Evolutionary conservation across 108 stramenopile genomes (phyloP).

Genomic region (Discostella stelligeroides): DNA sequence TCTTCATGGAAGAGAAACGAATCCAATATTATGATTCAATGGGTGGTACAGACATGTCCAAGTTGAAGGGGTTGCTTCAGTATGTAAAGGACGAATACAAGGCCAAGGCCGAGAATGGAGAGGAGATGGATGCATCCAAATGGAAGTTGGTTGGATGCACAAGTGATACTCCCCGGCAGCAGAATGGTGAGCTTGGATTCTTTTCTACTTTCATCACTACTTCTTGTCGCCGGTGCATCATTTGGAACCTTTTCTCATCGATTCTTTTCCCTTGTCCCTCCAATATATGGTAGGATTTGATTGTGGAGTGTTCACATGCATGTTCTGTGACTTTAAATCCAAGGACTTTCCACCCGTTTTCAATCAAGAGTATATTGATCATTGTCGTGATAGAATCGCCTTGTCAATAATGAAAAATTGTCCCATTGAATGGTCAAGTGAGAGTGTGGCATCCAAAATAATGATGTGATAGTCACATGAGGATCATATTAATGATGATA

Average conservation of each 20-base stretch:
- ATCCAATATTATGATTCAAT: slow-evolving; percentile 86
- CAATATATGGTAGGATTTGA: slow-evolving; percentile 66
- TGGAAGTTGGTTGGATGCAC: slow-evolving; percentile 73
- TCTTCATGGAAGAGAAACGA: slow-evolving; percentile 84
- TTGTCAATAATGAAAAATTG: slow-evolving; percentile 82
- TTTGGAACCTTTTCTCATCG: slow-evolving; percentile 1
- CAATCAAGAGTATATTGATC: slow-evolving; percentile 75
- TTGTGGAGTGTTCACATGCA: slow-evolving; percentile 93
- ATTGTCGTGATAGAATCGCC: slow-evolving; percentile 84
- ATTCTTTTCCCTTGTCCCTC: too few species aligned
- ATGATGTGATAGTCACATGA: too few species aligned
- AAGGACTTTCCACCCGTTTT: slow-evolving; percentile 76
- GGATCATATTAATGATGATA: too few species aligned
- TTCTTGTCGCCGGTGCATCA: too few species aligned
- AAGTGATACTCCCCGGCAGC: slow-evolving; percentile 74
- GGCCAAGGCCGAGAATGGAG: slow-evolving; percentile 74
- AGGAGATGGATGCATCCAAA: slow-evolving; percentile 63
- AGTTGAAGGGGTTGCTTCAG: slow-evolving; percentile 68
- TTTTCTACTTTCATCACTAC: neutral
- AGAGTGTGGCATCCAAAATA: too few species aligned
- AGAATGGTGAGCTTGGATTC: slow-evolving; percentile 69
- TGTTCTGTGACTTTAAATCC: slow-evolving; percentile 85
- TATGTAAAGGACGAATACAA: slow-evolving; percentile 87
- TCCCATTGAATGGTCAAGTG: slow-evolving; percentile 62
- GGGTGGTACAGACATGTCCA: slow-evolving; percentile 56